phyloP scores from a whole-genome alignment of 768 basidiomycete genomes.

The Mycena rebaudengoi region DNA sequence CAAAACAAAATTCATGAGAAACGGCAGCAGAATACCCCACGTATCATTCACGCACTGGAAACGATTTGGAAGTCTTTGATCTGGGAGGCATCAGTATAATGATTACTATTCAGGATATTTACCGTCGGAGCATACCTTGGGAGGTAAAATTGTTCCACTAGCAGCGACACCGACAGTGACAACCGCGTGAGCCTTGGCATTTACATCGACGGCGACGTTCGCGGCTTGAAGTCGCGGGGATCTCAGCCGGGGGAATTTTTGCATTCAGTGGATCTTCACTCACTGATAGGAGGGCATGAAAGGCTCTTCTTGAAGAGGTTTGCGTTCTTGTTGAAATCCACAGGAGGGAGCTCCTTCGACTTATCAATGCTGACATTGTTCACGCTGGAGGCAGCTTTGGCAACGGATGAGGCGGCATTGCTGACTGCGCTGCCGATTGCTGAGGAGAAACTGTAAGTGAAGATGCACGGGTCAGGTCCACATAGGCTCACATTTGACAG shows the following conservation, averaged over 20 bases:
- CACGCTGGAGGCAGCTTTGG: constrained; percentile 2
- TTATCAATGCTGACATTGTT: constrained; percentile 44
- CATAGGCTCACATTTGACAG: neutral
- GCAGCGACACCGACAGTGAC: constrained; percentile 51
- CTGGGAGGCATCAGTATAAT: neutral
- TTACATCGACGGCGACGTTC: constrained; percentile 35
- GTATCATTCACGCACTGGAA: neutral
- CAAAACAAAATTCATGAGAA: neutral
- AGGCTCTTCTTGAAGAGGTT: constrained; percentile 36
- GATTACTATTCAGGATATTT: neutral
- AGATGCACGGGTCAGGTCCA: too few relatives aligned
- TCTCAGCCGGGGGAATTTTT: neutral
- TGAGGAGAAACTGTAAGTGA: too few relatives aligned
- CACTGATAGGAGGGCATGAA: constrained; percentile 30
- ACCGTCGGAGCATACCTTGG: constrained; percentile 34
- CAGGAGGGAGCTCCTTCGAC: constrained; percentile 37
- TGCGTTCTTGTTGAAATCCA: constrained; percentile 43
- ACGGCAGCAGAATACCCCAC: neutral
- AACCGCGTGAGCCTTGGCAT: constrained; percentile 45
- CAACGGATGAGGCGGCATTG: too few relatives aligned
- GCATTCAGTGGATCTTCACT: neutral
- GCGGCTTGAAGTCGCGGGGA: neutral
- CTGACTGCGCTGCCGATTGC: too few relatives aligned
- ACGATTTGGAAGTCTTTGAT: neutral
- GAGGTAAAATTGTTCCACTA: constrained; percentile 55